phyloP scores from a whole-genome alignment of 495 filamentous ascomycete genomes.

The Neurospora sp. region DNA sequence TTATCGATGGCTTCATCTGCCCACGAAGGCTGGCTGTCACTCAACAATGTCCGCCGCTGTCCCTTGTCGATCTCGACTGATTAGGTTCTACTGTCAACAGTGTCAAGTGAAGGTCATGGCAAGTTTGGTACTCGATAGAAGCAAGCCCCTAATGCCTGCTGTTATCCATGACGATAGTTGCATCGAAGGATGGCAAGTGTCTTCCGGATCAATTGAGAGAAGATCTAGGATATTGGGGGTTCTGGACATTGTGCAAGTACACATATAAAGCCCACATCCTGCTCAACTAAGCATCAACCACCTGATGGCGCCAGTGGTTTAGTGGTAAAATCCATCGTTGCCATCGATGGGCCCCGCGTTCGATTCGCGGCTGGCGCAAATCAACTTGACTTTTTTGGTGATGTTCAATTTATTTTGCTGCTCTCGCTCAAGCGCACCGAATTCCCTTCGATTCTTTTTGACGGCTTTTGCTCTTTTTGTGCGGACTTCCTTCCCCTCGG shows the following conservation, averaged over 20 bases:
- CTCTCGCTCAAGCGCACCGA: background rate
- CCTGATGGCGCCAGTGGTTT: background rate
- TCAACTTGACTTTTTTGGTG: background rate
- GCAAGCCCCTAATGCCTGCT: background rate
- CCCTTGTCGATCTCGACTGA: background rate
- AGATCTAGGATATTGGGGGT: background rate
- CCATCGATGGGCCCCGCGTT: background rate
- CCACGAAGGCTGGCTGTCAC: background rate
- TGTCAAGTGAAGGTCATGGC: background rate
- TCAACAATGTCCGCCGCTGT: background rate
- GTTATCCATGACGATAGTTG: background rate
- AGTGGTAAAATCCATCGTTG: background rate
- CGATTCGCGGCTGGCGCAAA: background rate
- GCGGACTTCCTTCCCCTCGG: background rate
- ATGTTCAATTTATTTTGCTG: background rate
- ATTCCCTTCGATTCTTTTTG: background rate
- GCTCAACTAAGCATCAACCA: fast-evolving
- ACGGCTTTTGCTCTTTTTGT: background rate
- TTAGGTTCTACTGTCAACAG: background rate
- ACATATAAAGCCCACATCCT: background rate
- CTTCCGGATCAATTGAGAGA: background rate
- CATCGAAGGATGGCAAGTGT: background rate
- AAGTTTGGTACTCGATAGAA: background rate
- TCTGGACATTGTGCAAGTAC: background rate
- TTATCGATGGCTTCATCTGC: background rate